Base-by-base conservation (phyloP, 2,329 filamentous ascomycete species). In the Sporothrix mexicana region DNA sequence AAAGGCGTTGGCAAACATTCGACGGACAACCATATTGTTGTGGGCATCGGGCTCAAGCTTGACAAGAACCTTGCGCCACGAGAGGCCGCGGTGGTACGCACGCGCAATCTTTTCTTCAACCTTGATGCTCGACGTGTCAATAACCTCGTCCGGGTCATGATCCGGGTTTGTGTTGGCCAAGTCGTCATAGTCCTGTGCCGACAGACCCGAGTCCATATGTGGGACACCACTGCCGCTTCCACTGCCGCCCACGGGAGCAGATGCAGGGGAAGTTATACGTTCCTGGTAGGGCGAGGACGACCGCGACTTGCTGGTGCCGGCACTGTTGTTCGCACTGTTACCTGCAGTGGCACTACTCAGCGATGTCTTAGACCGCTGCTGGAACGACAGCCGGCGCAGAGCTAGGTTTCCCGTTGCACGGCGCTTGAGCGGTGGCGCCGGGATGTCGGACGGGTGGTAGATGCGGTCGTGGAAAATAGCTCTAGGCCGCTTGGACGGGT, bases 81-180 rank as follows among this genome's bases (percentile, higher is more conserved):
- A 93, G 23, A 99, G 83, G 75, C 94, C 94, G 13, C 91, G 90
- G 80, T 99, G 96, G 82, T 99, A 99, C 15, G 94, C 96, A 64
- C 96, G 89, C 1, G 96, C 96, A 76, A 99, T 99, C 82, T 98
- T 98, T 81, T 99, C 96, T 81, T 99, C 96, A 0, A 98, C 94
- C 75, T 93, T 93, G 90, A 98, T 95, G 75, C 84, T 89, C 10
- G 90, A 88, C 17, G 83, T 86, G 77, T 92, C 90, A 2, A 89
- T 80, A 0, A 86, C 80, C 8, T 86, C 83, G 49, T 84, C 80
- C 15, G 81, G 79, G 47, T 82, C 81, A 76, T 83, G 85, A 67
- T 85, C 82, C 0, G 84, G 84, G 71, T 83, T 84, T 1, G 84
- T 86, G 73, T 86, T 79, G 17, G 77, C 77, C 9, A 82, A 83